Conservation (phyloP, 345 rosid species). For the Eucalyptus marginata region DNA sequence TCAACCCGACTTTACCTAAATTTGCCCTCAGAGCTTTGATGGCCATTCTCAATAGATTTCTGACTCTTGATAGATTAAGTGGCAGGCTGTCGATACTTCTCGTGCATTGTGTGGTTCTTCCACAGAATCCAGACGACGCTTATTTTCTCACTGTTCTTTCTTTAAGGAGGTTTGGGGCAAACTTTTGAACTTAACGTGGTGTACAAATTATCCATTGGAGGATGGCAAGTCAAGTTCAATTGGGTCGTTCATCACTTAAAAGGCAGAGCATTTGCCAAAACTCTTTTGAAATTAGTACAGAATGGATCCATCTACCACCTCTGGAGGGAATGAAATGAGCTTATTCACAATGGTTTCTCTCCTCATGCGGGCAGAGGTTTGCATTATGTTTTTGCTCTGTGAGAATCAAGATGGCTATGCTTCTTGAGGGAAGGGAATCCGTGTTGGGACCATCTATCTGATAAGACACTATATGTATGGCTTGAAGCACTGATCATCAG, state of each 20-base stretch:
- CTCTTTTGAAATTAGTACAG: neutral
- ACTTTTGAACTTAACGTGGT: neutral
- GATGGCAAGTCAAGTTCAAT: neutral
- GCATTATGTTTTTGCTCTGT: neutral
- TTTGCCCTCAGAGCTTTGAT: neutral
- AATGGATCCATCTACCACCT: neutral
- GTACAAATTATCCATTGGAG: neutral
- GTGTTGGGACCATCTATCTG: neutral
- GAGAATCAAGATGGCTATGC: neutral
- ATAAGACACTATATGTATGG: neutral
- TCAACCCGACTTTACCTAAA: neutral
- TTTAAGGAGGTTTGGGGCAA: neutral
- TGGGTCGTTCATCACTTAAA: neutral
- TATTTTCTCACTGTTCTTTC: neutral
- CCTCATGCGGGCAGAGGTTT: neutral
- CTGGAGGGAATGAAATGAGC: neutral
- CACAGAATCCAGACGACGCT: neutral
- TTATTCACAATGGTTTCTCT: neutral
- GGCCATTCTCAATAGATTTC: neutral
- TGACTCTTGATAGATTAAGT: neutral
- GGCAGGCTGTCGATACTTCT: neutral
- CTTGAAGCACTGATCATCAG: neutral
- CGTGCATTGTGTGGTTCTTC: neutral
- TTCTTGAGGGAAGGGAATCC: neutral
- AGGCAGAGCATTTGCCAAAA: neutral